Evolutionary conservation across 768 basidiomycete species (phyloP), one percentile per base, ranked within the genome.

Genomic region (Calocybe cyanea): DNA sequence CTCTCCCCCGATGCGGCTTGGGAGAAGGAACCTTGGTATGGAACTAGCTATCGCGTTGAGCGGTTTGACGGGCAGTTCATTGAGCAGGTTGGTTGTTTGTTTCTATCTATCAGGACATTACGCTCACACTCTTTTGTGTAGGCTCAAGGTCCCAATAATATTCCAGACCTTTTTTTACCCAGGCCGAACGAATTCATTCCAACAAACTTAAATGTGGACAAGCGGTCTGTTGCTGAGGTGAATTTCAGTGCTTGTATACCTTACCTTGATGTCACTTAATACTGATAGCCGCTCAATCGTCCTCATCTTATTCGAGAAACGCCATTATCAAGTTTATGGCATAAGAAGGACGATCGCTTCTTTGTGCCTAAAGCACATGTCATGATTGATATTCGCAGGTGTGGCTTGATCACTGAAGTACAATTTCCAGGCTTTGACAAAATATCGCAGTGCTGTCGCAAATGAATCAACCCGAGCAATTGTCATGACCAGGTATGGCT

Each of bases 301-400:
- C 94, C 95, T 3, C 70, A 77, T 48, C 76, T 93, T 48, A 77
- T 98, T 45, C 70, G 79, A 24, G 78, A 93, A 63, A 87, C 82
- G 0, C 67, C 78, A 0, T 56, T 85, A 20, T 86, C 85, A 3
- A 76, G 83, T 10, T 67, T 98, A 2, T 99, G 95, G 94, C 81
- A 93, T 67, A 99, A 99, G 72, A 93, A 93, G 61, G 96, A 99
- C 61, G 95, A 99, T 63, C 78, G 74, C 49, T 99, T 96, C 71
- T 95, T 92, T 87, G 81, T 95, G 8, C 96, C 96, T 0, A 91
- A 89, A 59, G 92, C 92, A 2, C 76, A 80, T 50, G 76, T 86
- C 17, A 67, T 85, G 45, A 73, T 97, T 43, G 80, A 88, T 53
- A 69, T 94, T 36, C 77, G 85, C 55, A 89, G 80, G 89, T 87